Evolutionary conservation across 2,329 filamentous ascomycete genomes (phyloP).

Genomic region (Lizonia empirigonia): DNA sequence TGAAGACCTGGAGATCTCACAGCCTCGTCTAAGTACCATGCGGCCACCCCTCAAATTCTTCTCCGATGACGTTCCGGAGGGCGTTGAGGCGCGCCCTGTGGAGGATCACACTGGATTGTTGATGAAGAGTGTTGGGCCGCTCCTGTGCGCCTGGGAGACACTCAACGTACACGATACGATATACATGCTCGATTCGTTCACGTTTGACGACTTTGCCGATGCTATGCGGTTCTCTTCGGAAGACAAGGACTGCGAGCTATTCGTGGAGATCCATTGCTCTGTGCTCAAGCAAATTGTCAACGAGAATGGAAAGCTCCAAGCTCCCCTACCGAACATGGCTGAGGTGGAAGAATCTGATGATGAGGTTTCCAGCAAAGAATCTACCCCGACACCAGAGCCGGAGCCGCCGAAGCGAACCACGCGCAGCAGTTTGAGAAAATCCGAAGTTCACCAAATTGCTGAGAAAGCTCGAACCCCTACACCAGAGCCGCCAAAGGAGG

Average conservation of each 20-base stretch:
- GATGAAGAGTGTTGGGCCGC: constrained; percentile 82
- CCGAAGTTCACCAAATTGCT: constrained; percentile 67
- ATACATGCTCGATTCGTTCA: constrained; percentile 93
- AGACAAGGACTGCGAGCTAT: constrained; percentile 77
- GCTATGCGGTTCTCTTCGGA: constrained; percentile 79
- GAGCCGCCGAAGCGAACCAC: constrained; percentile 81
- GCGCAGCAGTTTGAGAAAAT: constrained; percentile 82
- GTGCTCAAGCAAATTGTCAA: constrained; percentile 86
- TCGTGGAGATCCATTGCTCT: constrained; percentile 90
- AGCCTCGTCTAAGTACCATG: constrained; percentile 64
- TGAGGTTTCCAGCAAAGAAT: constrained; percentile 60
- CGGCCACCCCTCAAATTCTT: constrained; percentile 81
- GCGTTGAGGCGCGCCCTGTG: constrained; percentile 44
- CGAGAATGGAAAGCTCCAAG: constrained; percentile 77
- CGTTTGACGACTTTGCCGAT: constrained; percentile 93
- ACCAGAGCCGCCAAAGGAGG: constrained; percentile 42
- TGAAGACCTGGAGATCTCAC: constrained; percentile 84
- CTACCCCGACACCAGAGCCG: constrained; percentile 62
- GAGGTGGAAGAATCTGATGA: constrained; percentile 44
- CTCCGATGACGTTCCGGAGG: constrained; percentile 62
- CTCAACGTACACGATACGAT: constrained; percentile 98
- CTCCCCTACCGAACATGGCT: constrained; percentile 74
- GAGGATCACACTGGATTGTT: constrained; percentile 62
- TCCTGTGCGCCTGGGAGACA: constrained; percentile 94
- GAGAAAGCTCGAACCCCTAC: constrained; percentile 47